Conservation (phyloP, 148 eudicot species). For the Rhododendron ovatum region DNA sequence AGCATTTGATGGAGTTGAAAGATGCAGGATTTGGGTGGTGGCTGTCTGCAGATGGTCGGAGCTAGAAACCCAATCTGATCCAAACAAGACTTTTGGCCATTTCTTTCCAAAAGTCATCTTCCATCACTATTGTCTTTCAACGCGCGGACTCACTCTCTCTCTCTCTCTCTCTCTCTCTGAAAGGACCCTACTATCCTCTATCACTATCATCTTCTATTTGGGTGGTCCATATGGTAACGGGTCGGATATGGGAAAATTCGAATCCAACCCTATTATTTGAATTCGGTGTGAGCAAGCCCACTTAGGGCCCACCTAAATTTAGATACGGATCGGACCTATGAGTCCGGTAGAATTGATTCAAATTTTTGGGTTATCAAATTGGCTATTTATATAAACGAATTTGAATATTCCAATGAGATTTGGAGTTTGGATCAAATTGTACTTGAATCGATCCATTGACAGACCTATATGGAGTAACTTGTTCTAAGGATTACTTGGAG, state of each 20-base stretch:
- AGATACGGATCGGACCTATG: too few relatives aligned
- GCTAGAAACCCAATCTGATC: neutral
- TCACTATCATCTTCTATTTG: neutral
- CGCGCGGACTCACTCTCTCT: neutral
- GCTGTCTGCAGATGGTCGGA: neutral
- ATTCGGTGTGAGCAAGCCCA: too few relatives aligned
- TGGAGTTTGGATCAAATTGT: too few relatives aligned
- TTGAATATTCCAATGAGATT: too few relatives aligned
- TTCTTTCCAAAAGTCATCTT: slow-evolving; percentile 9
- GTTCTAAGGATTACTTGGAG: too few relatives aligned
- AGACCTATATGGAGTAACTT: too few relatives aligned
- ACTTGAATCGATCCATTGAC: too few relatives aligned
- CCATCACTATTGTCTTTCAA: neutral
- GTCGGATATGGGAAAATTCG: neutral
- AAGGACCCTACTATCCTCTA: neutral
- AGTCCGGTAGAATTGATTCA: neutral
- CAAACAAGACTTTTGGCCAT: neutral
- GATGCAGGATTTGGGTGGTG: neutral
- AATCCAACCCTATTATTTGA: too few relatives aligned
- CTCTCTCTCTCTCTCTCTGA: neutral
- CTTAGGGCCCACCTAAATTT: too few relatives aligned
- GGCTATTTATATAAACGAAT: too few relatives aligned
- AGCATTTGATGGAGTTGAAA: neutral
- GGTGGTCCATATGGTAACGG: neutral
- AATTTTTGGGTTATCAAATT: neutral